phyloP scores from a whole-genome alignment of 306 rosid species.

The Vigna radiata region DNA sequence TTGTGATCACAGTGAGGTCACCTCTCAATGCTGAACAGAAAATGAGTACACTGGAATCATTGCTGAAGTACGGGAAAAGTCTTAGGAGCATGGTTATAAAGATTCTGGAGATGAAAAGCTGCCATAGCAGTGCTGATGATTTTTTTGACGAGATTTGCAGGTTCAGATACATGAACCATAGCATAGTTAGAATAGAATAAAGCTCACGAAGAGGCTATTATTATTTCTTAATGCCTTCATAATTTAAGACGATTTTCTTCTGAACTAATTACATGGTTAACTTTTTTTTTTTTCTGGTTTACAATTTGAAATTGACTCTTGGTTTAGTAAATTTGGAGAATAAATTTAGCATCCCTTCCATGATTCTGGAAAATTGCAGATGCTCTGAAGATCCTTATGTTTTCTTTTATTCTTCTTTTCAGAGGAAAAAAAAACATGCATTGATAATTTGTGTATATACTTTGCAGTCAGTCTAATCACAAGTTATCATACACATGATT shows the following conservation, averaged over 20 bases:
- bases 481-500: too few species aligned
- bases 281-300: background rate
- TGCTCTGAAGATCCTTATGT: background rate
- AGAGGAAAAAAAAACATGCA: background rate
- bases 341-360: background rate
- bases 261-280: conserved; percentile 31
- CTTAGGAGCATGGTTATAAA: conserved; percentile 75
- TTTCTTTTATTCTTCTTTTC: background rate
- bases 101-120: conserved; percentile 94
- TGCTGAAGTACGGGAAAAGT: conserved; percentile 75
- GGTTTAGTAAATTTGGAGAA: conserved; percentile 17
- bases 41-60: conserved; percentile 86
- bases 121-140: conserved; percentile 87
- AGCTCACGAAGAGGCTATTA: conserved; percentile 4
- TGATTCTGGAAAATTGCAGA: background rate
- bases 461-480: too few species aligned
- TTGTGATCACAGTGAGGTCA: conserved; percentile 77
- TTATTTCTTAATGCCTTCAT: conserved; percentile 9
- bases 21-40: conserved; percentile 96
- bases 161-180: conserved; percentile 67
- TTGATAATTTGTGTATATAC: too few species aligned
- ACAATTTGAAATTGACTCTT: conserved; percentile 18
- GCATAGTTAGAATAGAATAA: conserved; percentile 79
- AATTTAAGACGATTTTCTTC: conserved; percentile 30
- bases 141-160: conserved; percentile 91